Evolutionary conservation across 305 asterid genomes (phyloP).

Genomic region (Salvia sclarea): DNA sequence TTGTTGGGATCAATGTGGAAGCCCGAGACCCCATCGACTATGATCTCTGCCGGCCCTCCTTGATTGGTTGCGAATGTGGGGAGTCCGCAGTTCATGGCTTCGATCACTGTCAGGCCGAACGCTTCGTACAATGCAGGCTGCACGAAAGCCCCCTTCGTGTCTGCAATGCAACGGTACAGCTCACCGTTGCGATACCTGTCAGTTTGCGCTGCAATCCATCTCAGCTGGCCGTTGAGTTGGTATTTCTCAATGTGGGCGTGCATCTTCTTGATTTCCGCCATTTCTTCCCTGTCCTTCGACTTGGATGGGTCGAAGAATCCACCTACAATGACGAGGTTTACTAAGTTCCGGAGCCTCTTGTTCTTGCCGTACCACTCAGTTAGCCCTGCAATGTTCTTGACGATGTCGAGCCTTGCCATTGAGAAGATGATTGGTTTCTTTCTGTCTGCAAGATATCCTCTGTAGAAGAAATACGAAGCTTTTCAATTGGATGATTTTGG

Average conservation of each 20-base stretch:
- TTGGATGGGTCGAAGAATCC: conserved; percentile 67
- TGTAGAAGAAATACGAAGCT: conserved; percentile 34
- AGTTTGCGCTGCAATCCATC: conserved; percentile 87
- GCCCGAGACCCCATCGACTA: conserved; percentile 70
- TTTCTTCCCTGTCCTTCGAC: conserved; percentile 75
- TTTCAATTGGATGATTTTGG: neutral
- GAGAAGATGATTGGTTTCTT: conserved; percentile 72
- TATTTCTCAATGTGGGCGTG: conserved; percentile 54
- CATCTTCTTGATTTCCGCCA: conserved; percentile 72
- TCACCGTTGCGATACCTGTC: conserved; percentile 68
- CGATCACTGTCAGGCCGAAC: conserved; percentile 71
- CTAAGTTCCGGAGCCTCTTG: conserved; percentile 49
- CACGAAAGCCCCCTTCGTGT: conserved; percentile 70
- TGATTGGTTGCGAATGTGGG: conserved; percentile 80
- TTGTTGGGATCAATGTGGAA: conserved; percentile 68
- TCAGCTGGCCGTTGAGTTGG: conserved; percentile 64
- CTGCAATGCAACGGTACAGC: conserved; percentile 68
- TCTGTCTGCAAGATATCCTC: conserved; percentile 63
- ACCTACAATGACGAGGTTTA: conserved; percentile 73
- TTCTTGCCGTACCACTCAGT: conserved; percentile 77
- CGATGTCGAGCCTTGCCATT: conserved; percentile 75
- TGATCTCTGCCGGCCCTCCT: conserved; percentile 83
- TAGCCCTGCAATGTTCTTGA: conserved; percentile 72
- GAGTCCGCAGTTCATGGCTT: conserved; percentile 79
- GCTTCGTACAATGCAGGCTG: conserved; percentile 69